Conservation (phyloP, 768 basidiomycete species). For the Melanogaster broomeanus region DNA sequence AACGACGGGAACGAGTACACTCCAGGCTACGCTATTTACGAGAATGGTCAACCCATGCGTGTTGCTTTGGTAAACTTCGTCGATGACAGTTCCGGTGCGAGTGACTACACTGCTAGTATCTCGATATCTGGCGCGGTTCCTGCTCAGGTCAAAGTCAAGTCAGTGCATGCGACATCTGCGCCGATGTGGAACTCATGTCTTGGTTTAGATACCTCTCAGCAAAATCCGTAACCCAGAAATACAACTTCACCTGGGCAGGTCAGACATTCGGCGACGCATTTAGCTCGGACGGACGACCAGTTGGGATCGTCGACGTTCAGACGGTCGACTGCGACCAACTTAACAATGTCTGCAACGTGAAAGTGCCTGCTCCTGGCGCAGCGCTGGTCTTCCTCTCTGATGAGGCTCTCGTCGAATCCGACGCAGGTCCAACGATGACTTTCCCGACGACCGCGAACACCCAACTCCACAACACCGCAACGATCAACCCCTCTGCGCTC, state of each 20-base stretch:
- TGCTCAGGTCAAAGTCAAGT: slow-evolving; percentile 54
- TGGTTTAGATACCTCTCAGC: slow-evolving; percentile 56
- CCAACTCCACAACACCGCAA: slow-evolving; percentile 53
- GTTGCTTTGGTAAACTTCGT: slow-evolving; percentile 77
- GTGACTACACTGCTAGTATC: slow-evolving; percentile 53
- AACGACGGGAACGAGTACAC: slow-evolving; percentile 54
- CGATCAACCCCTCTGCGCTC: slow-evolving; percentile 55
- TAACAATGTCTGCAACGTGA: slow-evolving; percentile 55
- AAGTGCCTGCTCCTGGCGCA: slow-evolving; percentile 69
- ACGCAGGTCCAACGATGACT: slow-evolving; percentile 39
- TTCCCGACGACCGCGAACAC: slow-evolving; percentile 63
- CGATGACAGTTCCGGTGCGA: slow-evolving; percentile 56
- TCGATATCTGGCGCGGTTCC: slow-evolving; percentile 49
- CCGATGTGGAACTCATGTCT: not conserved
- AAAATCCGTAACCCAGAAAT: slow-evolving; percentile 55
- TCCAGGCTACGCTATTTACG: slow-evolving; percentile 68
- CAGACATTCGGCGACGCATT: slow-evolving; percentile 69
- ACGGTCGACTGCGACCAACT: slow-evolving; percentile 60
- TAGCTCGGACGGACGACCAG: slow-evolving; percentile 66
- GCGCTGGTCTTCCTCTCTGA: slow-evolving; percentile 72
- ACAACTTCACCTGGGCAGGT: slow-evolving; percentile 76
- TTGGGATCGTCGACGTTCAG: slow-evolving; percentile 53
- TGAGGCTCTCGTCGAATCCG: slow-evolving; percentile 37
- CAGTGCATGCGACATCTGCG: slow-evolving; percentile 18
- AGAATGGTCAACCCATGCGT: slow-evolving; percentile 60